Evolutionary conservation across 2,329 filamentous ascomycete species (phyloP).

Genomic region (Cladobotryum protrusum): DNA sequence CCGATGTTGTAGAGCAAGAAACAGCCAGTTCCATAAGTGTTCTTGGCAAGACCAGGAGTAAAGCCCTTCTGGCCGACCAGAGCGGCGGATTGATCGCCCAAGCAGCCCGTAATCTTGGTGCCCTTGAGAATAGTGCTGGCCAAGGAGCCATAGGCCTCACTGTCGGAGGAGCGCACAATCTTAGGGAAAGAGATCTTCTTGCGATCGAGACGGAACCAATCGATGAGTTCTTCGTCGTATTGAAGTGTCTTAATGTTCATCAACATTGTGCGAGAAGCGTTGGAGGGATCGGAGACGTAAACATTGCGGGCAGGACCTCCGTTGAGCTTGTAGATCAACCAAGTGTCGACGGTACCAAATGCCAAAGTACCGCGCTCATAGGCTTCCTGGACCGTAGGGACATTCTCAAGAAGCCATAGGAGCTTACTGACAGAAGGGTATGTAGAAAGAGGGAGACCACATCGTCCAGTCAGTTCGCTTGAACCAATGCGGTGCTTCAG

Average conservation of each 20-base stretch:
- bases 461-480: constrained; percentile 59
- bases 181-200: constrained; percentile 67
- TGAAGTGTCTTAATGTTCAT: constrained; percentile 72
- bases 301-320: constrained; percentile 59
- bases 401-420: constrained; percentile 68
- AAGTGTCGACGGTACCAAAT: constrained; percentile 76
- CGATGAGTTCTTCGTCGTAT: constrained; percentile 66
- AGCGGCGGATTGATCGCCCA: constrained; percentile 77
- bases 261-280: constrained; percentile 83
- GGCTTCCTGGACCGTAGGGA: constrained; percentile 58
- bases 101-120: constrained; percentile 65
- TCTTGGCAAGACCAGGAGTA: constrained; percentile 69
- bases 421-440: constrained; percentile 77
- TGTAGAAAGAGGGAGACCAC: constrained; percentile 73
- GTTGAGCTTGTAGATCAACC: constrained; percentile 75
- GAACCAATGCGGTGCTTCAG: constrained; percentile 61
- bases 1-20: constrained; percentile 82
- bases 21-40: constrained; percentile 81
- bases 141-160: constrained; percentile 60
- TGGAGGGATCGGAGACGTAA: constrained; percentile 72
- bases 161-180: constrained; percentile 69
- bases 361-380: constrained; percentile 67
- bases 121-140: constrained; percentile 57
- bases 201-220: constrained; percentile 68
- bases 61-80: constrained; percentile 77